Conservation (phyloP, 2,329 filamentous ascomycete species). For the Colletotrichum tofieldiae region DNA sequence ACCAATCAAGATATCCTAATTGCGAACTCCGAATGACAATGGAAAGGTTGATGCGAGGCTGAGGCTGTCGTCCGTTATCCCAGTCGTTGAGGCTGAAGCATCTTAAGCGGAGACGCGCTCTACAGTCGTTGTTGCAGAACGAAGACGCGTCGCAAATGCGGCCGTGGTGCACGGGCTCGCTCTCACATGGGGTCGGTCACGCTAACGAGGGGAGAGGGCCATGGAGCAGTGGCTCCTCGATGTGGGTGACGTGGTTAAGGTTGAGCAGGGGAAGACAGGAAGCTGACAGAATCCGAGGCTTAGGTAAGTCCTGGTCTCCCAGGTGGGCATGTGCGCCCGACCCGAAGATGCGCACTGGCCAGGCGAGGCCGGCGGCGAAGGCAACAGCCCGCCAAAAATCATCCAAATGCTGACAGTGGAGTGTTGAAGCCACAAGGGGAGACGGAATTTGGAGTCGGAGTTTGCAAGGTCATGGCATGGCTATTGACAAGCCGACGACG, state of each 20-base stretch:
- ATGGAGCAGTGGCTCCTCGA: slow-evolving; percentile 10
- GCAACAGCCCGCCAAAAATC: not conserved
- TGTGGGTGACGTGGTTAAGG: slow-evolving; percentile 21
- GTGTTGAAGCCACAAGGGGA: not conserved
- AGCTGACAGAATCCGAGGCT: slow-evolving; percentile 12
- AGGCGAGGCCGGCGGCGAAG: slow-evolving; percentile 3
- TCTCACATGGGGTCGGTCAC: slow-evolving; percentile 5
- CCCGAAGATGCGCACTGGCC: slow-evolving; percentile 1
- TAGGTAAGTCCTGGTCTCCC: slow-evolving; percentile 1
- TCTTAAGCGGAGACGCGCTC: slow-evolving; percentile 21
- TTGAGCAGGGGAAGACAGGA: slow-evolving; percentile 16
- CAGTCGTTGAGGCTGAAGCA: slow-evolving; percentile 23
- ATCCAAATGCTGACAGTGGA: slow-evolving; percentile 13
- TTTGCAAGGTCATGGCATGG: not conserved
- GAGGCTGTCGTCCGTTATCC: not conserved
- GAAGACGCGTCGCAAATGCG: slow-evolving; percentile 33
- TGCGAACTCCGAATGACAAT: not conserved
- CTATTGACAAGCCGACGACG: not conserved
- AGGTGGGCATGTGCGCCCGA: slow-evolving; percentile 11
- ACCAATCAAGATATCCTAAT: not conserved
- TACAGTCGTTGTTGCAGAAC: not conserved
- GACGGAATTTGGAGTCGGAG: not conserved
- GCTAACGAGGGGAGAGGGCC: not conserved
- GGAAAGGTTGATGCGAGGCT: not conserved
- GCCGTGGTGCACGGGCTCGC: slow-evolving; percentile 7